Percentiles rank a stretch among this genome's conserved stretches.
Evolutionary conservation across 2,329 filamentous ascomycete species (phyloP).

Genomic region (Arachnomyces sp.): DNA sequence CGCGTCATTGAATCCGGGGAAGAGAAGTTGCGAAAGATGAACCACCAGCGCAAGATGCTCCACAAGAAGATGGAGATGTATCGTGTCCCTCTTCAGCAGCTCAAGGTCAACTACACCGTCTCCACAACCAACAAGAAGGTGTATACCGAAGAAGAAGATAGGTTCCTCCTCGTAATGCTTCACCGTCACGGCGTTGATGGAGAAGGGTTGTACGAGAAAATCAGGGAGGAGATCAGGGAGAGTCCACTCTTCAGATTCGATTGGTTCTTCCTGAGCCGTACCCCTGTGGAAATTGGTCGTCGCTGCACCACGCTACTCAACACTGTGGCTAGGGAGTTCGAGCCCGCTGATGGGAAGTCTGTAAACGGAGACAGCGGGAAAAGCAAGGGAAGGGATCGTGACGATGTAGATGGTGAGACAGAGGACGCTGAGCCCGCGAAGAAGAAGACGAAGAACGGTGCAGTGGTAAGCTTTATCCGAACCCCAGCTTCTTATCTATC

Average conservation of each 20-base stretch:
- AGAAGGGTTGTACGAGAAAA: constrained; percentile 82
- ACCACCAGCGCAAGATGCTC: constrained; percentile 86
- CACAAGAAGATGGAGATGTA: constrained; percentile 94
- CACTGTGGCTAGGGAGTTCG: constrained; percentile 90
- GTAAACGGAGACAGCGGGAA: constrained; percentile 58
- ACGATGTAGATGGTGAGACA: constrained; percentile 78
- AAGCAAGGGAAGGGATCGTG: constrained; percentile 51
- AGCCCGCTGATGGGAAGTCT: constrained; percentile 49
- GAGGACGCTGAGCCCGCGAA: constrained; percentile 77
- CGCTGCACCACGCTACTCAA: constrained; percentile 90
- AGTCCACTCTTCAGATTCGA: constrained; percentile 94
- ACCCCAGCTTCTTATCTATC: not conserved
- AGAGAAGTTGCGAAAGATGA: constrained; percentile 77
- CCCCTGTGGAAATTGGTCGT: constrained; percentile 82
- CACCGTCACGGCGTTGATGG: constrained; percentile 88
- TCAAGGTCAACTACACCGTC: constrained; percentile 98
- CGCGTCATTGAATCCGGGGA: constrained; percentile 87
- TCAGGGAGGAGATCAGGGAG: constrained; percentile 94
- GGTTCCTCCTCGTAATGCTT: constrained; percentile 86
- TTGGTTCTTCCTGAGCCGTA: constrained; percentile 97
- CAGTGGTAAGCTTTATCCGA: constrained; percentile 57
- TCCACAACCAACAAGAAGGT: constrained; percentile 99
- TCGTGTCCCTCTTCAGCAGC: constrained; percentile 91
- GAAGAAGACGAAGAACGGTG: constrained; percentile 86
- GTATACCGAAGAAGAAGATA: constrained; percentile 95